A percentile compares a stretch with the other conserved stretches of the same genome.
Evolutionary conservation across 2,329 filamentous ascomycete genomes (phyloP).

Genomic region (Penicillium crustosum): DNA sequence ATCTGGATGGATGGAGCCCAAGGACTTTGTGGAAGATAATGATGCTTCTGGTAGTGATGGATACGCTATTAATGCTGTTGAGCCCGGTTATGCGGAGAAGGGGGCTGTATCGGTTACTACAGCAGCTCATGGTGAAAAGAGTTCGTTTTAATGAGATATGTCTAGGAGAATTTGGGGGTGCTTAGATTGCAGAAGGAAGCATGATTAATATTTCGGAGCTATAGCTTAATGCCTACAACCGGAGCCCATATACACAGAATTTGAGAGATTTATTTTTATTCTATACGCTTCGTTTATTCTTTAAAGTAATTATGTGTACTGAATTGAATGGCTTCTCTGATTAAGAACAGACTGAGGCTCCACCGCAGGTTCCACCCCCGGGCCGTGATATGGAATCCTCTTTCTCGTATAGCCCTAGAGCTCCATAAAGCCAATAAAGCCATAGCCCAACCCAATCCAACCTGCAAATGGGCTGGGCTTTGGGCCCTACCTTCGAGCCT

Average conservation of each 20-base stretch:
- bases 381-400: no score
- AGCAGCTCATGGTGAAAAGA: neutral
- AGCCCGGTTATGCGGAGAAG: neutral
- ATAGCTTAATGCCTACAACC: neutral
- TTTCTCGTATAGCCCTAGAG: no score
- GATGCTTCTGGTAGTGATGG: conserved; percentile 4
- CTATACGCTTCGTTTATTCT: neutral
- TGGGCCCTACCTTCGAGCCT: no score
- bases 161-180: neutral
- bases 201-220: neutral
- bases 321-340: no score
- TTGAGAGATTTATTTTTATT: neutral
- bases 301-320: neutral
- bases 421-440: no score
- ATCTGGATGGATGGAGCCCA: conserved; percentile 36
- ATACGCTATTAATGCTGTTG: neutral
- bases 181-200: neutral
- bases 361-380: no score
- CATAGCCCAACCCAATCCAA: no score
- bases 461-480: no score
- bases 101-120: neutral
- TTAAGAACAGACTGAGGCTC: no score
- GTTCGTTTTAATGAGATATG: neutral
- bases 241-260: neutral
- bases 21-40: conserved; percentile 36